Evolutionary conservation across 306 rosid genomes (phyloP).

Genomic region (Ormosia semicastrata): DNA sequence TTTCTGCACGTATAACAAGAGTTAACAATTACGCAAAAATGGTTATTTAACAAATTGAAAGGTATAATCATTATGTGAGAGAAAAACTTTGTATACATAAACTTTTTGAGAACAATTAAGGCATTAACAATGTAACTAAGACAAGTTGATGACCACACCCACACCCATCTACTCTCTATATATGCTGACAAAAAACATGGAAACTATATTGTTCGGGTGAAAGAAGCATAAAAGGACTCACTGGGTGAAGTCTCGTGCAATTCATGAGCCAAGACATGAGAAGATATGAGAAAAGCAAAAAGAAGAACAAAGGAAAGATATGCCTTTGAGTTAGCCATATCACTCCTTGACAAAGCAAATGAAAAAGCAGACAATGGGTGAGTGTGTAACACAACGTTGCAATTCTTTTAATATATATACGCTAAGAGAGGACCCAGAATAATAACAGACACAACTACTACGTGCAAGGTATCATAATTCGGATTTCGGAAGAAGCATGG

Average conservation of each 20-base stretch:
- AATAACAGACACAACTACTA: neutral
- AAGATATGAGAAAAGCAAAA: neutral
- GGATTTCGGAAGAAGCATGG: neutral
- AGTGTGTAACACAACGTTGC: neutral
- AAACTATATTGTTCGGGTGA: neutral
- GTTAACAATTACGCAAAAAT: too few species aligned
- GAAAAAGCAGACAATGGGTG: neutral
- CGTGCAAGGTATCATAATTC: too few species aligned
- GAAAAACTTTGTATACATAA: too few species aligned
- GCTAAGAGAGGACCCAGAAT: neutral
- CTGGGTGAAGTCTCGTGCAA: neutral
- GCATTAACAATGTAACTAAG: too few species aligned
- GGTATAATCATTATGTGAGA: too few species aligned
- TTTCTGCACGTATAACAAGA: too few species aligned
- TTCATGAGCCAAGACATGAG: neutral
- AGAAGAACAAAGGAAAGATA: neutral
- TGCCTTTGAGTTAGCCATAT: neutral
- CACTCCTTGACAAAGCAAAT: neutral
- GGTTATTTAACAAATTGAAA: too few species aligned
- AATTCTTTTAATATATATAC: neutral
- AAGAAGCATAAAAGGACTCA: neutral
- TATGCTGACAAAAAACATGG: neutral
- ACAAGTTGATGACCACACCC: too few species aligned
- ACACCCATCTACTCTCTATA: neutral
- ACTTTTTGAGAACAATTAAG: too few species aligned